A percentile compares a stretch with the other conserved stretches of the same genome.
Conservation (phyloP, 208 protist genomes). For the Naegleria gruberi region DNA sequence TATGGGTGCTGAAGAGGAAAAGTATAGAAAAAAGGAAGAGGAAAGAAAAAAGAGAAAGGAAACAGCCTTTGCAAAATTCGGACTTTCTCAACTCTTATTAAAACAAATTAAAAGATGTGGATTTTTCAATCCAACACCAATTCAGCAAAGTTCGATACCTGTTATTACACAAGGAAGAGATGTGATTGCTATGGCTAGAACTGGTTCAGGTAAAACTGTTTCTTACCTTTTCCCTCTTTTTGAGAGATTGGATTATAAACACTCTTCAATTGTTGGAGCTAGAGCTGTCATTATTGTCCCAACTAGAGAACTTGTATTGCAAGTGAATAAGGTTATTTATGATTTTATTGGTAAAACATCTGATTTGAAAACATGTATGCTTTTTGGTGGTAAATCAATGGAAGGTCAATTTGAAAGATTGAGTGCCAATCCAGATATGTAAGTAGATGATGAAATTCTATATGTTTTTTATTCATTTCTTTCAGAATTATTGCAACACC, state of each 20-base stretch:
- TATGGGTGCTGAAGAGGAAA: background rate
- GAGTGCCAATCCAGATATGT: constrained; percentile 90
- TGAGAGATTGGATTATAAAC: constrained; percentile 65
- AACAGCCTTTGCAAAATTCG: background rate
- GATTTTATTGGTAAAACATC: constrained; percentile 78
- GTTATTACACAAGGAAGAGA: constrained; percentile 53
- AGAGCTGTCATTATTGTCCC: constrained; percentile 94
- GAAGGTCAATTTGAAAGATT: constrained; percentile 93
- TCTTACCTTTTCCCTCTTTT: constrained; percentile 97
- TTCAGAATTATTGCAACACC: constrained; percentile 91
- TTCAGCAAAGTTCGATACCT: constrained; percentile 69
- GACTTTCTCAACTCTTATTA: constrained; percentile 9
- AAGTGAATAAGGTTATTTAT: constrained; percentile 89
- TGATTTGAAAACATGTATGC: constrained; percentile 74
- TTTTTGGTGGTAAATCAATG: constrained; percentile 93
- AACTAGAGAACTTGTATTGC: constrained; percentile 94
- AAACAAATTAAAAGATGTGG: constrained; percentile 56
- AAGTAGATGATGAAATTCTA: background rate
- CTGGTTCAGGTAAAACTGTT: constrained; percentile 97
- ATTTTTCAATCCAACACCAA: constrained; percentile 75
- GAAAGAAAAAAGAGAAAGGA: background rate
- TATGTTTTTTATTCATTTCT: background rate
- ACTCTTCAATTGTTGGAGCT: constrained; percentile 83
- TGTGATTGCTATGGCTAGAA: constrained; percentile 90
- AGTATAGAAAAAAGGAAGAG: background rate